phyloP scores from a whole-genome alignment of 139 green algal genomes.

The Asterochloris erici region DNA sequence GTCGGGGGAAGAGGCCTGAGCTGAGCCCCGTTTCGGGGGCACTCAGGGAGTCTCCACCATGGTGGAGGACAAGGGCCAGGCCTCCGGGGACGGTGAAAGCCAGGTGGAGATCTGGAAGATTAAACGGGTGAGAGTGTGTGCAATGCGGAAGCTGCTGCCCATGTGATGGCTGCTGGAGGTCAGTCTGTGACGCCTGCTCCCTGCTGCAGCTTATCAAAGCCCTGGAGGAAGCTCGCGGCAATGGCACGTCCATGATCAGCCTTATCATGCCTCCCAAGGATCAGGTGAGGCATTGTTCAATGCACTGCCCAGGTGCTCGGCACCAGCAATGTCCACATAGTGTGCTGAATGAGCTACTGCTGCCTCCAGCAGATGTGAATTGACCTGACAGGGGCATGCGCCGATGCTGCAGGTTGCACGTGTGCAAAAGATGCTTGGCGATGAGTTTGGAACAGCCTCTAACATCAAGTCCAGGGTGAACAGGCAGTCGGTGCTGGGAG shows the following conservation, averaged over 20 bases:
- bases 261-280: slow-evolving; percentile 98
- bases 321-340: background rate
- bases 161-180: background rate
- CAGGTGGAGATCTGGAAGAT: slow-evolving; percentile 94
- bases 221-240: slow-evolving; percentile 79
- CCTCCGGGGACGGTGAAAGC: slow-evolving; percentile 50
- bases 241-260: slow-evolving; percentile 99
- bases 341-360: background rate
- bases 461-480: slow-evolving; percentile 99
- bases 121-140: slow-evolving; percentile 70
- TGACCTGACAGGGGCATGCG: background rate
- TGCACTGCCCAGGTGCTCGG: background rate
- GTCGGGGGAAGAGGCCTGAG: no score
- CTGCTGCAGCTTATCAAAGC: slow-evolving; percentile 82
- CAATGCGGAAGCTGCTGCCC: background rate
- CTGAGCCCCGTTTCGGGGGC: background rate
- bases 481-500: slow-evolving; percentile 92
- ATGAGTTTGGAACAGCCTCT: slow-evolving; percentile 97
- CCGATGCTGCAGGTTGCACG: slow-evolving; percentile 60
- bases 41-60: background rate
- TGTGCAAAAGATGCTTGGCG: slow-evolving; percentile 94
- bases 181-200: background rate
- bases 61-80: slow-evolving; percentile 28
- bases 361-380: background rate
- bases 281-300: slow-evolving; percentile 58